These are phyloP conservation scores for Posidonia oceanica DNA, from an alignment of 116 monocot genomes.

Conservation along the genomic window DNA sequence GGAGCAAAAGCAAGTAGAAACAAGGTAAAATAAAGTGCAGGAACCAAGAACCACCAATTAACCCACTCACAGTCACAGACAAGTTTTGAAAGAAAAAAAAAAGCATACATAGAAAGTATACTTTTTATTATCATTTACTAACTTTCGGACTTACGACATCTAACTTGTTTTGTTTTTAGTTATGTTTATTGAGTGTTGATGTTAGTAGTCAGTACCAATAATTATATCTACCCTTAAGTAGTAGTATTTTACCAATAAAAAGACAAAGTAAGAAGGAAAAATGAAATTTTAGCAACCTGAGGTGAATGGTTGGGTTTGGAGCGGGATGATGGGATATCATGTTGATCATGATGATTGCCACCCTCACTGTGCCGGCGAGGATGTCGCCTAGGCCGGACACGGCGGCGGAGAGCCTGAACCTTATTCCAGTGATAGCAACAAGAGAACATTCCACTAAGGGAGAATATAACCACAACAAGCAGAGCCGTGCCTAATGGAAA, in stretches of 20 bases:
- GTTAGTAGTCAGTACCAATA: no score
- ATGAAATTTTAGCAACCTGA: conserved; percentile 9
- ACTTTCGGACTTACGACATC: no score
- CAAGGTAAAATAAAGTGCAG: no score
- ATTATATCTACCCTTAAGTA: no score
- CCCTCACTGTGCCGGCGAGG: background rate
- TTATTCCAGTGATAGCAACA: conserved; percentile 48
- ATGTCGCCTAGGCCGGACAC: background rate
- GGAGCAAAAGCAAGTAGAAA: no score
- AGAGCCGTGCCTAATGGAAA: conserved; percentile 33
- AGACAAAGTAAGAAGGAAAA: background rate
- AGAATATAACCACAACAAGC: conserved; percentile 29
- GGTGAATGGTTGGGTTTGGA: conserved; percentile 1
- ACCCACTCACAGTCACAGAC: no score
- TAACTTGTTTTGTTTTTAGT: no score
- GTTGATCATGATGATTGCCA: background rate
- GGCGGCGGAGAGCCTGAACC: conserved; percentile 15
- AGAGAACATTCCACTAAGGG: conserved; percentile 34
- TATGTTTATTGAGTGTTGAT: no score
- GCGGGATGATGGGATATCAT: conserved; percentile 6
- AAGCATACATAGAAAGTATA: no score
- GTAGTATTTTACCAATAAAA: background rate
- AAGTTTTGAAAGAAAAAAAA: no score
- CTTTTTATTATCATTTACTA: no score
- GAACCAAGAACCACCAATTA: no score